Conservation (phyloP, 352 stramenopile genomes). For the Globisporangium polare region DNA sequence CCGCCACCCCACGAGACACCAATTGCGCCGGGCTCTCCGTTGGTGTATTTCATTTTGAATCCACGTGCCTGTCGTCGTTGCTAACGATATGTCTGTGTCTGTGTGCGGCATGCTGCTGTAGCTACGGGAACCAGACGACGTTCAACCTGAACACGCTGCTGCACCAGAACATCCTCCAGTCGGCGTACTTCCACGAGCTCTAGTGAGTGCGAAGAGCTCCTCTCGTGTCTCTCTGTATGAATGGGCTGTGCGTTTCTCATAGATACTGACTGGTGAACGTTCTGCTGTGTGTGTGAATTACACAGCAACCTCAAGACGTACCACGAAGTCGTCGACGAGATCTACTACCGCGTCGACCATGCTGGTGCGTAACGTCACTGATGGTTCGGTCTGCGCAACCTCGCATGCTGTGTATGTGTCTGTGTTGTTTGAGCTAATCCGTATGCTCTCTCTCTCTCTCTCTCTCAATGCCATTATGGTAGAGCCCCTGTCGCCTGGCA, state of each 20-base stretch:
- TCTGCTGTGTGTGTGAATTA: neutral
- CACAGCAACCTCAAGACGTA: conserved; percentile 89
- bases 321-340: conserved; percentile 95
- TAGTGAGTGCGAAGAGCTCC: conserved; percentile 43
- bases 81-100: neutral
- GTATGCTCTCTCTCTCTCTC: neutral
- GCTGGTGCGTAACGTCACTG: conserved; percentile 30
- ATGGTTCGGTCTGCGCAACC: neutral
- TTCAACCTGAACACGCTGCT: conserved; percentile 97
- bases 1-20: neutral
- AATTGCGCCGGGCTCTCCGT: neutral
- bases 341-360: conserved; percentile 87
- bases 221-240: no score
- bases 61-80: neutral
- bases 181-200: conserved; percentile 94
- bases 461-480: conserved; percentile 24
- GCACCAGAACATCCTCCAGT: conserved; percentile 94
- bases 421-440: neutral
- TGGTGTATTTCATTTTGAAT: conserved; percentile 1
- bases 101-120: conserved; percentile 29
- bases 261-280: neutral
- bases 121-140: conserved; percentile 84
- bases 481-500: conserved; percentile 92
- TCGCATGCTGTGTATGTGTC: neutral
- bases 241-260: neutral